phyloP scores from a whole-genome alignment of 148 eudicot species.

The Mesembryanthemum crystallinum region DNA sequence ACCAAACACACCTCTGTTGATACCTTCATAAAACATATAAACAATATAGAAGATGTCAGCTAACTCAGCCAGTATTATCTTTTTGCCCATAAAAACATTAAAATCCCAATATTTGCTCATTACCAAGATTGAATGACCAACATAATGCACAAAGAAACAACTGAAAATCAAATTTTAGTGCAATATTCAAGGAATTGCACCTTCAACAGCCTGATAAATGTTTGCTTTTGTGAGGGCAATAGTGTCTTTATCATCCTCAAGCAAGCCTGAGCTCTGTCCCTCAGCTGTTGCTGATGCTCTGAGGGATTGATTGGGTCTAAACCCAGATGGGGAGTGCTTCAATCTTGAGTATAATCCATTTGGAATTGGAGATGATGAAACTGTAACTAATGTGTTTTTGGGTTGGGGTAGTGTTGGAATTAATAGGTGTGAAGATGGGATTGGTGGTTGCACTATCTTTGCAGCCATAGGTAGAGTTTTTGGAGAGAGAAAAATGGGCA shows the following conservation, averaged over 20 bases:
- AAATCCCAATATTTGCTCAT: background rate
- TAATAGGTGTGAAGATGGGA: conserved; percentile 42
- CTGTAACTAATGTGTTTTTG: conserved; percentile 24
- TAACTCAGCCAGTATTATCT: too few species aligned
- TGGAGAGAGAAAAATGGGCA: background rate
- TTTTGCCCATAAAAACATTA: background rate
- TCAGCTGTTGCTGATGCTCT: conserved; percentile 28
- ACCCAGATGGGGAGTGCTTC: conserved; percentile 19
- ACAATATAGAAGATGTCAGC: background rate
- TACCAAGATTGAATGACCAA: background rate
- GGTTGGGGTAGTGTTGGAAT: conserved; percentile 27
- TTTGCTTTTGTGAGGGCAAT: conserved; percentile 42
- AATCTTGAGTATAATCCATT: conserved; percentile 25
- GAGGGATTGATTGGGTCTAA: conserved; percentile 20
- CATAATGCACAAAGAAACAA: background rate
- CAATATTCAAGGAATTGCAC: conserved; percentile 23
- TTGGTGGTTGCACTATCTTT: conserved; percentile 54
- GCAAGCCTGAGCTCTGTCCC: conserved; percentile 33
- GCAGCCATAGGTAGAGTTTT: conserved; percentile 37
- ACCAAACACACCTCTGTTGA: conserved; percentile 86
- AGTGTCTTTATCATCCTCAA: conserved; percentile 33
- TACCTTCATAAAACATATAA: conserved; percentile 43
- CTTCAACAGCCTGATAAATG: conserved; percentile 54
- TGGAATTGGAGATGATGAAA: conserved; percentile 26
- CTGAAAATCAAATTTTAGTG: too few species aligned